A percentile compares a stretch with the other conserved stretches of the same genome.
phyloP scores from a whole-genome alignment of 495 filamentous ascomycete species.

The Annulohypoxylon bovei region DNA sequence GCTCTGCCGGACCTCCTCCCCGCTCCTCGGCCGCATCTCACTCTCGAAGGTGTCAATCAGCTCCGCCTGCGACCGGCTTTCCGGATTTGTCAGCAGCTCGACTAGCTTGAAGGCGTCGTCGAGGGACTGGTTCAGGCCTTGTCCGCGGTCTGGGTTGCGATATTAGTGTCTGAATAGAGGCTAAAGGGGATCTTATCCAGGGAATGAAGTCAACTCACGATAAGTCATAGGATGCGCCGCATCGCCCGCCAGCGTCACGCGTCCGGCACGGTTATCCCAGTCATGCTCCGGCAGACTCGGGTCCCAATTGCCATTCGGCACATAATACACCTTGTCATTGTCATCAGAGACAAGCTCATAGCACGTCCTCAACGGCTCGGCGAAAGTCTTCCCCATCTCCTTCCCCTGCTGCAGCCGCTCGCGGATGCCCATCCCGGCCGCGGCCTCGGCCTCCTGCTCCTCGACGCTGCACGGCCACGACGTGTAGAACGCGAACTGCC shows the following conservation, averaged over 20 bases:
- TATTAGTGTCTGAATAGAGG: neutral
- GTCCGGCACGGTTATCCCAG: constrained; percentile 61
- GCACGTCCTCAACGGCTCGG: constrained; percentile 54
- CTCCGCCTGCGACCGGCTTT: constrained; percentile 31
- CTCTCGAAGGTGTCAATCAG: constrained; percentile 53
- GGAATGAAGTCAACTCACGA: constrained; percentile 51
- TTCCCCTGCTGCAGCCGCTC: constrained; percentile 47
- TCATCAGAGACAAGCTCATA: constrained; percentile 57
- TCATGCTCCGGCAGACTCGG: constrained; percentile 46
- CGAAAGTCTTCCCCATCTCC: constrained; percentile 46
- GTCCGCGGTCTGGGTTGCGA: constrained; percentile 56
- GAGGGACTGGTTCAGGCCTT: constrained; percentile 63
- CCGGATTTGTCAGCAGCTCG: constrained; percentile 44
- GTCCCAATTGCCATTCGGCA: constrained; percentile 53
- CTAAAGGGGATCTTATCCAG: neutral
- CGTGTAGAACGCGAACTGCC: constrained; percentile 52
- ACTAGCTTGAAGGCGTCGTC: constrained; percentile 56
- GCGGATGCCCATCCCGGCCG: constrained; percentile 27
- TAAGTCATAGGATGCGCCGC: constrained; percentile 68
- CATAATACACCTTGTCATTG: constrained; percentile 49
- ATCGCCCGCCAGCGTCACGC: constrained; percentile 65
- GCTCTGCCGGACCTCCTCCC: constrained; percentile 56
- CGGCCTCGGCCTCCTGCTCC: constrained; percentile 48
- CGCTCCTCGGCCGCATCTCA: constrained; percentile 60
- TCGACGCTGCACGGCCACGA: constrained; percentile 47